Evolutionary conservation across 192 early-diverging fungal genomes (phyloP), one percentile per base, ranked within the genome.

Genomic region (Coemansia sp.): DNA sequence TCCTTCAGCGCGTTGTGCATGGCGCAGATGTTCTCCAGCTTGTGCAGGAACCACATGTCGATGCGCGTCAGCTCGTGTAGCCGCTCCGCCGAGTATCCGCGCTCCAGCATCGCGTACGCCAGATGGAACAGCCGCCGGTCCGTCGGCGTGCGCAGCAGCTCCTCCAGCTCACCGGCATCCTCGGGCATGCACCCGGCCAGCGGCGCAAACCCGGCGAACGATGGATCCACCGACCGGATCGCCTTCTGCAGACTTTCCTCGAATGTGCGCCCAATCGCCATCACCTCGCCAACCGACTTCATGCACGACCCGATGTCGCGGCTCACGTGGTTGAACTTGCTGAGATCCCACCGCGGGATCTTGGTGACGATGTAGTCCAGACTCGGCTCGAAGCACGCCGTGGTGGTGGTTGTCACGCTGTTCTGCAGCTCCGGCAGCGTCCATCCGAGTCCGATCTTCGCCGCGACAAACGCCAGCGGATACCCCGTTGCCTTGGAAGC

Each of bases 401-500:
- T 95, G 15, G 97, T 99, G 1, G 88, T 90, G 83, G 90, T 92
- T 41, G 97, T 99, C 22, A 97, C 95, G 63, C 87, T 83, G 77
- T 99, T 99, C 63, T 87, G 84, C 51, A 99, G 84, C 63, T 95
- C 90, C 37, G 91, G 90, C 16, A 99, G 86, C 21, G 95, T 86
- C 67, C 87, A 87, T 21, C 94, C 95, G n/a, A 99, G 86, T 5
- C 87, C 97, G 71, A 99, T 89, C 88, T 99, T 99, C 64, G 97
- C 95, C 42, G 97, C 97, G 19, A 99, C 93, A 77, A 97, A 99
- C 6, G 97, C 97, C 61, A 97, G 87, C 54, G 97, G 97, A 77
- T 99, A 99, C 40, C 95, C 97, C 3, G 95, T 99, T 6, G 97
- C 97, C 86, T 99, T 99, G 40, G 94, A 96, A 40, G 97, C 97